Conservation (phyloP, 2,329 filamentous ascomycete species). For the Ceratocystis eucalypticola region DNA sequence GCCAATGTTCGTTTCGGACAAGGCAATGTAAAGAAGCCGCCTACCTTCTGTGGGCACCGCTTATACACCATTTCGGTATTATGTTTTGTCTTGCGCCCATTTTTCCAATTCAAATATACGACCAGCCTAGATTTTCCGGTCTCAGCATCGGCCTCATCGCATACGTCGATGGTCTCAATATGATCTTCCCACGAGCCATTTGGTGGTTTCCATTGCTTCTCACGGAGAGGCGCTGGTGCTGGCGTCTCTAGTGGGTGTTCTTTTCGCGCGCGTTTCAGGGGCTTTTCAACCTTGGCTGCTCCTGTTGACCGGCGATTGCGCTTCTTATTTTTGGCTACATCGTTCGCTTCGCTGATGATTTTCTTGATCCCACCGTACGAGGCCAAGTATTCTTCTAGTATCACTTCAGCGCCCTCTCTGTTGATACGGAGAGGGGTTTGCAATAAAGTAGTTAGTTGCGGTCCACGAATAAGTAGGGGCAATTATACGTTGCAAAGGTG, state of each 20-base stretch:
- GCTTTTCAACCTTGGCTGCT: slow-evolving; percentile 24
- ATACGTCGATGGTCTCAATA: slow-evolving; percentile 56
- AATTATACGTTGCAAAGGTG: too few relatives aligned
- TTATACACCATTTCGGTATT: slow-evolving; percentile 53
- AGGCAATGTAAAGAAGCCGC: slow-evolving; percentile 15
- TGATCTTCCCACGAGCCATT: slow-evolving; percentile 65
- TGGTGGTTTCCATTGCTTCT: slow-evolving; percentile 47
- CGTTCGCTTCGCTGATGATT: slow-evolving; percentile 39
- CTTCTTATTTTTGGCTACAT: slow-evolving; percentile 42
- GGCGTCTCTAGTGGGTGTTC: slow-evolving; percentile 38
- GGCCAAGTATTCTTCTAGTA: slow-evolving; percentile 51
- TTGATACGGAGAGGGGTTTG: neutral
- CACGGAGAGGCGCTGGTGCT: slow-evolving; percentile 28
- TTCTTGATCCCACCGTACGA: slow-evolving; percentile 49
- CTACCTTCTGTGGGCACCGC: slow-evolving; percentile 65
- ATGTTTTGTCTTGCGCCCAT: slow-evolving; percentile 61
- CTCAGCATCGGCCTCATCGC: slow-evolving; percentile 48
- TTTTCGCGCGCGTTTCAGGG: slow-evolving; percentile 34
- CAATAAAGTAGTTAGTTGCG: too few relatives aligned
- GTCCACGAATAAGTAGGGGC: too few relatives aligned
- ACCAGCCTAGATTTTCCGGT: slow-evolving; percentile 33
- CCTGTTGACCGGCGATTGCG: slow-evolving; percentile 36
- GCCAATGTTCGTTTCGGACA: neutral
- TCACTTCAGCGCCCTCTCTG: slow-evolving; percentile 44
- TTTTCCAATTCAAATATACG: slow-evolving; percentile 62